Percentiles rank a stretch among this genome's conserved stretches.
Evolutionary conservation across 73 alveolate species (phyloP).

Genomic region (Breviolum minutum): DNA sequence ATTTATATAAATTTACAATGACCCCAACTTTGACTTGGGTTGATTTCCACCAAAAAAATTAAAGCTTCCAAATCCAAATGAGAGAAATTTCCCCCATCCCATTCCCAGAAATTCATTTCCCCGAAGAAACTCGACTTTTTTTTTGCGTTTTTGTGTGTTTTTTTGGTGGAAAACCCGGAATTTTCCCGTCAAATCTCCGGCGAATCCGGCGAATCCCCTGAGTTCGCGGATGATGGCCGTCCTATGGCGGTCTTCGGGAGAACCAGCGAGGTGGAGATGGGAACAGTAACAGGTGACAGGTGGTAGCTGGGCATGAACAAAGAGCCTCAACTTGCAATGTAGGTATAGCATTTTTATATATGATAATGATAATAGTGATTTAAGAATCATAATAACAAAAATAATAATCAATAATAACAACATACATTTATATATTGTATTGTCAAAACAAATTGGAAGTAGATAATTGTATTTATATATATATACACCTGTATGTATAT

Average conservation of each 20-base stretch:
- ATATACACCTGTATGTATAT: too few relatives aligned
- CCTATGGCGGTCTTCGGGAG: constrained; percentile 53
- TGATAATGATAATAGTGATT: not conserved
- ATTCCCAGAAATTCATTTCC: too few relatives aligned
- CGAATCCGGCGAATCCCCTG: not conserved
- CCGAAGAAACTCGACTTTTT: too few relatives aligned
- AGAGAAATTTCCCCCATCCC: not conserved
- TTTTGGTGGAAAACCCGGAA: not conserved
- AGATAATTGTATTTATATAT: too few relatives aligned
- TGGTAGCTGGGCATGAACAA: too few relatives aligned
- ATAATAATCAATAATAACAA: not conserved
- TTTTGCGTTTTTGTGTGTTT: not conserved
- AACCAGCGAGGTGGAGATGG: not conserved
- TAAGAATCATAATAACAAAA: too few relatives aligned
- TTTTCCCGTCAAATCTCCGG: not conserved
- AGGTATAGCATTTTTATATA: not conserved
- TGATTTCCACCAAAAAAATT: too few relatives aligned
- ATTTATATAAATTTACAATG: too few relatives aligned
- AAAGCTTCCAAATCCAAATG: too few relatives aligned
- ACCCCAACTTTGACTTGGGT: too few relatives aligned
- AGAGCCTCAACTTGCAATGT: not conserved
- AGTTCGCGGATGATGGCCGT: constrained; percentile 45
- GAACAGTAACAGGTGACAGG: not conserved
- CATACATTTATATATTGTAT: too few relatives aligned
- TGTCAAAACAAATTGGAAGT: too few relatives aligned